Base-by-base conservation (phyloP, 352 stramenopile genomes). In the Globisporangium cystogenes region DNA sequence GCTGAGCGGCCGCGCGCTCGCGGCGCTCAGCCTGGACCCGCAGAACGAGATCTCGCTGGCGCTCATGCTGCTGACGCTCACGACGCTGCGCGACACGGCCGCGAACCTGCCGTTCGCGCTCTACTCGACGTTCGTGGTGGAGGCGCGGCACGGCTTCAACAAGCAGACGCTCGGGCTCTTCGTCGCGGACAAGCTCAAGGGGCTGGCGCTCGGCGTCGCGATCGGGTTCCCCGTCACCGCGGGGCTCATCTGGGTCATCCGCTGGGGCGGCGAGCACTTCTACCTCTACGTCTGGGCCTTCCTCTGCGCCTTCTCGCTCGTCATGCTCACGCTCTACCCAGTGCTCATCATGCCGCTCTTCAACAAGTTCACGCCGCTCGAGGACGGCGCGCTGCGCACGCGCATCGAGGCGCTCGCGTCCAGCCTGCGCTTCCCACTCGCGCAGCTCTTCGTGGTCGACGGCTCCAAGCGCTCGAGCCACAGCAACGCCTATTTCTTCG, bases 361-460 rank as follows among this genome's bases (percentile, higher is more conserved):
- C 60, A 99, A 99, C 77, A 99, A 96, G 65, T 97, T 96, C 59
- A 93, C 74, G 54, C 77, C 82, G 52, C 62, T 97, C 11, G 75
- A 84, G 42, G 76, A 93, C 35, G 94, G 95, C n/a, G 66, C 80
- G 23, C 74, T 99, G 43, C 96, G 97, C 44, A 81, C 66, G 15
- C 74, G 74, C 27, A 99, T 99, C 62, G 96, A 98, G 58, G 76
- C 77, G 24, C 67, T 99, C 26, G 96, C 97, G 6, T 75, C 76
- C 33, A 67, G 62, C 24, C 85, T 99, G 26, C 52, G 83, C 10
- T 99, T 98, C 64, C 97, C 97, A 33, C 74, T 99, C 46, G 98
- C 94, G 15, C 97, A 99, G 65, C 79, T 99, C 35, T 99, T 98
- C 67, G 90, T 98, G 8, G 97, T 97, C 67, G 97, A 99, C 73